Evolutionary conservation across 176 grass and related monocot species (phyloP).

Genomic region (Poa annua): DNA sequence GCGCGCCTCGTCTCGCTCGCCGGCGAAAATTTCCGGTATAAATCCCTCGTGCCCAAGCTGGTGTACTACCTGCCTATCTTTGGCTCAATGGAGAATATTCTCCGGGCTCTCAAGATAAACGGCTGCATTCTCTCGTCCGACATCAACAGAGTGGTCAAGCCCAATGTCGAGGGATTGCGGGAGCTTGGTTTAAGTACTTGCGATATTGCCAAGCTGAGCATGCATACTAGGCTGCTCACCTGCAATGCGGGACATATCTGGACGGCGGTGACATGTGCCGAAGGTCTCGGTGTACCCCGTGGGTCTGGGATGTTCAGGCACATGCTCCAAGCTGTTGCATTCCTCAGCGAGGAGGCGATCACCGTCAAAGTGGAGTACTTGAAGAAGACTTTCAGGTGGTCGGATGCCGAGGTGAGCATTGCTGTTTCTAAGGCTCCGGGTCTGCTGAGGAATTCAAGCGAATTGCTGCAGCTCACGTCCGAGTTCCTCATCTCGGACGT

Average conservation of each 20-base stretch:
- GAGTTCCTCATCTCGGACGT: background rate
- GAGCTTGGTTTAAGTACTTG: background rate
- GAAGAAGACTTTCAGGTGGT: background rate
- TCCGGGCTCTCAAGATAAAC: background rate
- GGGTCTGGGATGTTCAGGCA: constrained; percentile 15
- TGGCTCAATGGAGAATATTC: background rate
- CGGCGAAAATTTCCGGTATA: background rate
- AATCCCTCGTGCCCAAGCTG: background rate
- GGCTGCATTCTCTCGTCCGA: background rate
- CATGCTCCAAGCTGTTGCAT: background rate
- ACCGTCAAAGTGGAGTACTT: no score
- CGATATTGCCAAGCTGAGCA: background rate
- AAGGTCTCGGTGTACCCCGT: constrained; percentile 3
- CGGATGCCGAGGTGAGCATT: no score
- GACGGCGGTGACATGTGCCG: background rate
- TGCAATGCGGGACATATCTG: background rate
- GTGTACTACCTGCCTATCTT: constrained; percentile 8
- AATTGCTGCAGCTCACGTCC: background rate
- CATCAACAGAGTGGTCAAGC: background rate
- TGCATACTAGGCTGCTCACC: background rate
- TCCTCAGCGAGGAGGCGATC: background rate
- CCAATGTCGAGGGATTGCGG: background rate
- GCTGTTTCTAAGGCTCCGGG: no score
- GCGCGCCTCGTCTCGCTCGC: background rate
- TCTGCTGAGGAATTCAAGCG: background rate